These are phyloP conservation scores for Eucalyptus marginata DNA, from an alignment of 345 rosid genomes.

Conservation along the genomic window DNA sequence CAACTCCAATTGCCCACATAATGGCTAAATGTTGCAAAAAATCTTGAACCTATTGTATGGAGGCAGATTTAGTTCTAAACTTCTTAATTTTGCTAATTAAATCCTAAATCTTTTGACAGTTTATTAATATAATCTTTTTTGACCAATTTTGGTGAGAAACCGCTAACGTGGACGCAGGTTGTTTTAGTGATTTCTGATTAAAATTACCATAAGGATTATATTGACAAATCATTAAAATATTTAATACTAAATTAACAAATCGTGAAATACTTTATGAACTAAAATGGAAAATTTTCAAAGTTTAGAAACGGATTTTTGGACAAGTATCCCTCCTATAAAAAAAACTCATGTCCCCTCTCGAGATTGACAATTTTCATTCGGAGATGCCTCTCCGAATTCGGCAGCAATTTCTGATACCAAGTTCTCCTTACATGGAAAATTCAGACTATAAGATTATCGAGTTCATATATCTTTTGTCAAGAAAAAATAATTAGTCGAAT, in stretches of 20 bases:
- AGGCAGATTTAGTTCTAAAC: accelerated
- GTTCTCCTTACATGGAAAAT: not conserved
- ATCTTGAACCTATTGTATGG: not conserved
- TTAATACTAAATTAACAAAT: too few relatives aligned
- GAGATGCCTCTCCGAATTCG: not conserved
- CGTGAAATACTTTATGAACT: accelerated
- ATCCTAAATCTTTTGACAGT: accelerated
- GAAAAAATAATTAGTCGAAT: too few relatives aligned
- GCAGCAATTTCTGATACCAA: not conserved
- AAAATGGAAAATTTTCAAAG: not conserved
- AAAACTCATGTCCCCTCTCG: not conserved
- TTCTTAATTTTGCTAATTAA: not conserved
- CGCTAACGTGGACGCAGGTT: accelerated
- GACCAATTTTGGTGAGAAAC: not conserved
- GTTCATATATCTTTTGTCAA: not conserved
- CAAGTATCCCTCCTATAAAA: not conserved
- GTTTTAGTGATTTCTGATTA: accelerated
- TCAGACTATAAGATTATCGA: not conserved
- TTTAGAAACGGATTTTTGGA: not conserved
- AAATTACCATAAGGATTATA: not conserved
- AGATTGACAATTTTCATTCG: not conserved
- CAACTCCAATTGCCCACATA: not conserved
- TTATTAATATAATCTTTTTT: not conserved
- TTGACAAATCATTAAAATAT: not conserved
- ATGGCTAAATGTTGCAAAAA: not conserved